Base-by-base conservation (phyloP, 768 basidiomycete species). In the Zangia roseola region DNA sequence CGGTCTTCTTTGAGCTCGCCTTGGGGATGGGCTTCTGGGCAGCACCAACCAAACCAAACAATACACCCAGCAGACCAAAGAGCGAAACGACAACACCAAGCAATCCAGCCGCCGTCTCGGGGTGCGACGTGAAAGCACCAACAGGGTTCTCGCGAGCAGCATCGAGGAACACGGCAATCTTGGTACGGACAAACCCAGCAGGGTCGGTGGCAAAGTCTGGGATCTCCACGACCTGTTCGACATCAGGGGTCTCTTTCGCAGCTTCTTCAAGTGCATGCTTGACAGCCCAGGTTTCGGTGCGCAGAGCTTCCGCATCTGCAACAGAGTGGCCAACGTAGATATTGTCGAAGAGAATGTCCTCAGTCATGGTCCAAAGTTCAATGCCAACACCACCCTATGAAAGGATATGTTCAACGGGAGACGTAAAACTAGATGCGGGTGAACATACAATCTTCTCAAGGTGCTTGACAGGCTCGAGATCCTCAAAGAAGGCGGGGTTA, bases 321-420 rank as follows among this genome's bases (percentile, higher is more conserved):
- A 82, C 65, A 17, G 93, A 94, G 77, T 94, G 87, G 50, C 94
- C 94, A 50, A 99, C 70, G 74, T 93, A 98, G 64, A 99, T 83
- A 75, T 92, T 94, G 72, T 91, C 84, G 68, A 94, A 94, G 58
- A 94, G 78, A 59, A 94, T 94, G 64, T 91, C 86, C 71, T 90
- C 90, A 36, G 94, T 95, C 97, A 98, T 99, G 39, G 95, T 95
- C 97, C 97, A 99, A 60, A 98, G 84, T 72, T 99, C 97, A 57
- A 98, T 94, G 63, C 94, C 94, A 53, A 97, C 82, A 72, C 93
- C 94, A 58, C 91, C 90, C 87, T 89, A 50, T 40, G 2, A n/a
- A 10, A 12, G 13, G 17, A 26, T 13, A 34, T 4, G 10, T 4
- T 64, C 1, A 58, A 40, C n/a, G 49, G 31, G 28, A 20, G 12